phyloP scores from a whole-genome alignment of 306 rosid genomes.

The Quercus variabilis region DNA sequence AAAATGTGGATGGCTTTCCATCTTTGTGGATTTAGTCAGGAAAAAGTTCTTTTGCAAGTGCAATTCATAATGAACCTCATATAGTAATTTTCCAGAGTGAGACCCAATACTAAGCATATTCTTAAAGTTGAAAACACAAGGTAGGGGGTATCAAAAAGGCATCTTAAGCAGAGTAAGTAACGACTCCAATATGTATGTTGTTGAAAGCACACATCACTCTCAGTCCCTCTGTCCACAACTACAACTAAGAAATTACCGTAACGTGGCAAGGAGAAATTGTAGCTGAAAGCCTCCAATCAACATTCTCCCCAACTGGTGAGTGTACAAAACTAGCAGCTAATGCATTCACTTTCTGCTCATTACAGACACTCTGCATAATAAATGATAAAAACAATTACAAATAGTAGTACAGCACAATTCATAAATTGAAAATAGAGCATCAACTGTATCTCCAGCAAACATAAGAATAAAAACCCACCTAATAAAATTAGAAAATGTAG shows the following conservation, averaged over 20 bases:
- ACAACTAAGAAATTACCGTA: slow-evolving; percentile 56
- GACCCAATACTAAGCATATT: background rate
- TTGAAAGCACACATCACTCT: background rate
- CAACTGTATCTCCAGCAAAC: background rate
- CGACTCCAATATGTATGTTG: background rate
- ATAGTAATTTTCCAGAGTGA: background rate
- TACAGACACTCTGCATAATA: slow-evolving; percentile 71
- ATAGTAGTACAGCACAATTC: background rate
- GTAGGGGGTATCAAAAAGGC: background rate
- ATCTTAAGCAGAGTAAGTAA: background rate
- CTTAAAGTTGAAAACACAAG: background rate
- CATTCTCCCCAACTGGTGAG: slow-evolving; percentile 85
- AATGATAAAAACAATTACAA: slow-evolving; percentile 9
- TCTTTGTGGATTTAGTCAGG: background rate
- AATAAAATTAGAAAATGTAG: background rate
- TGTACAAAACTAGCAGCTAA: slow-evolving; percentile 84
- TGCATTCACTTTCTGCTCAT: slow-evolving; percentile 88
- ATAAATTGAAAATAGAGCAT: slow-evolving; percentile 1
- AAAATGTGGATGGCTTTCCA: background rate
- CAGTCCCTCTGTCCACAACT: slow-evolving; percentile 13
- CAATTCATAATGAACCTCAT: background rate
- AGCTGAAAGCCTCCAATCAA: slow-evolving; percentile 94
- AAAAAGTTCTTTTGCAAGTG: background rate
- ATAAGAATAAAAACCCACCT: background rate
- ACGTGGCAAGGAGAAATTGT: slow-evolving; percentile 94